A percentile compares a stretch with the other conserved stretches of the same genome.
Conservation (phyloP, 179 eudicot species). For the Nepenthes alata region DNA sequence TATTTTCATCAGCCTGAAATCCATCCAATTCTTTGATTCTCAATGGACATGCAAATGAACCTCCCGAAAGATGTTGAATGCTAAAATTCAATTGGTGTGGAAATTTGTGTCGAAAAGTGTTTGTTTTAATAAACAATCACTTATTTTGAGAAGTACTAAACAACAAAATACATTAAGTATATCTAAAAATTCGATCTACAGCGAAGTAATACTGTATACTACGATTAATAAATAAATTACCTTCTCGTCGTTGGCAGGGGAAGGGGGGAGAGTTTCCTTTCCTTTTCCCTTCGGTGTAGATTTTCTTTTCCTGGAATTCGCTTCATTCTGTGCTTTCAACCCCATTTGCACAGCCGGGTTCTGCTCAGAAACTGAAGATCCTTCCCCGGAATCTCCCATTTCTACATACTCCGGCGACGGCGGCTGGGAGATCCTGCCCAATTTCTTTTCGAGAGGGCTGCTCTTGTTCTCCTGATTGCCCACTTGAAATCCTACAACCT, state of each 20-base stretch:
- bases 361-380: slow-evolving; percentile 73
- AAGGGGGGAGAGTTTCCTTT: slow-evolving; percentile 31
- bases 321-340: slow-evolving; percentile 20
- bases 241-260: slow-evolving; percentile 41
- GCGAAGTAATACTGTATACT: not conserved
- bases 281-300: slow-evolving; percentile 34
- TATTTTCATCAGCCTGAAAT: slow-evolving; percentile 28
- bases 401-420: slow-evolving; percentile 28
- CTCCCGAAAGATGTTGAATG: too few relatives aligned
- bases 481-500: slow-evolving; percentile 10
- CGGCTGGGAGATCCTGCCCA: slow-evolving; percentile 17
- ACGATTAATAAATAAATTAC: slow-evolving; percentile 12
- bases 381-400: slow-evolving; percentile 49
- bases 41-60: too few relatives aligned
- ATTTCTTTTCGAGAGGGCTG: slow-evolving; percentile 10
- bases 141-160: too few relatives aligned
- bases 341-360: slow-evolving; percentile 39
- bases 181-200: not conserved
- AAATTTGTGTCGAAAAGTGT: too few relatives aligned
- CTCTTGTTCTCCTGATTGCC: not conserved
- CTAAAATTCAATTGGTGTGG: too few relatives aligned
- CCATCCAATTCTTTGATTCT: slow-evolving; percentile 6
- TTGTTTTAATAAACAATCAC: too few relatives aligned
- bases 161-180: not conserved
- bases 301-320: slow-evolving; percentile 61